phyloP scores from a whole-genome alignment of 2,329 filamentous ascomycete genomes.

The Cryoendolithus antarcticus region DNA sequence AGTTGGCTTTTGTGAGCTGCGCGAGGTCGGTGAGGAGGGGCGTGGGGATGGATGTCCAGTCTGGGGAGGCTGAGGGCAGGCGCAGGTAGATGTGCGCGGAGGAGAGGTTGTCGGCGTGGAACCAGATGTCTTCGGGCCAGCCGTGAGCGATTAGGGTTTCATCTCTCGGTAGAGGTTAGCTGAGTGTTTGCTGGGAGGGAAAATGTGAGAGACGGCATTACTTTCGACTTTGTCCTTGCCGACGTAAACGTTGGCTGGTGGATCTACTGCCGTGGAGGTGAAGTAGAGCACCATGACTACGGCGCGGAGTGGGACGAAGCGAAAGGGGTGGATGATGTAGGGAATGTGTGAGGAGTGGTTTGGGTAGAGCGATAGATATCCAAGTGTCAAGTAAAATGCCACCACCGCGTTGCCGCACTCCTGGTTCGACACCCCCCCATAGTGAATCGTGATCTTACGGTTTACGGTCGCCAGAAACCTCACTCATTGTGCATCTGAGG shows the following conservation, averaged over 20 bases:
- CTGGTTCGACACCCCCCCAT: no score
- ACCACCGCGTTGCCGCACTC: no score
- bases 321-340: no score
- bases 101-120: conserved; percentile 94
- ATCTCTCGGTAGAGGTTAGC: conserved; percentile 45
- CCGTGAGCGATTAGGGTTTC: conserved; percentile 93
- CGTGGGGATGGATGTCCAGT: conserved; percentile 71
- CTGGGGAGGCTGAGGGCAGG: conserved; percentile 55
- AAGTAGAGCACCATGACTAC: conserved; percentile 84
- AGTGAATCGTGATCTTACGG: no score
- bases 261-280: conserved; percentile 70
- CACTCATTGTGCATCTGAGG: no score
- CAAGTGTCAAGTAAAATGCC: no score
- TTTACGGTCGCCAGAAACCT: no score
- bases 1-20: conserved; percentile 98
- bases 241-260: conserved; percentile 81
- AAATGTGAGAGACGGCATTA: conserved; percentile 34
- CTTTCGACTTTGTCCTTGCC: conserved; percentile 99
- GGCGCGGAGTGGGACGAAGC: not conserved
- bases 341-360: no score
- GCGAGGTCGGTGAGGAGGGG: conserved; percentile 74
- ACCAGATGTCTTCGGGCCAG: conserved; percentile 96
- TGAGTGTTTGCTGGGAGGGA: conserved; percentile 7
- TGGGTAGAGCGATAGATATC: no score
- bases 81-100: conserved; percentile 94